Conservation (phyloP, 228 moss, liverwort and hornwort genomes). For the Sphagnum magellanicum region DNA sequence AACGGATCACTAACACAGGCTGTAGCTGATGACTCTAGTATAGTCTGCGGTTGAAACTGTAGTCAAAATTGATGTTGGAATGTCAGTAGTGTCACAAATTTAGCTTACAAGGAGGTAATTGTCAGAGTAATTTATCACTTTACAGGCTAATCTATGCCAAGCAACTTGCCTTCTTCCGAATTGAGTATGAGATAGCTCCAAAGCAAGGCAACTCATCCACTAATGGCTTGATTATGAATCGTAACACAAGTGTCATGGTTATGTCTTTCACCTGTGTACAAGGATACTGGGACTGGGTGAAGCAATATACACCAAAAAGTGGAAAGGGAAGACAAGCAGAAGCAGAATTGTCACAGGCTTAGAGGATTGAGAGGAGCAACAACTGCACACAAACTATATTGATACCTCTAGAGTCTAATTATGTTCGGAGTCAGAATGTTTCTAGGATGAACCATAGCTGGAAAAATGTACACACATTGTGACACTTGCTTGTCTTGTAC, state of each 20-base stretch:
- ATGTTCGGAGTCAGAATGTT: no score
- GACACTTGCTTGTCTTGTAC: neutral
- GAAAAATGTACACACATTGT: neutral
- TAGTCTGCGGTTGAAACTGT: no score
- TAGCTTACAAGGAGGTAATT: neutral
- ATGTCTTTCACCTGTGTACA: constrained; percentile 67
- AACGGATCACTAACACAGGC: no score
- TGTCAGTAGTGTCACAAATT: no score
- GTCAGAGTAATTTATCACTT: neutral
- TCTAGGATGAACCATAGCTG: no score
- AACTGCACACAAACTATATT: no score
- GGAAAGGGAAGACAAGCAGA: neutral
- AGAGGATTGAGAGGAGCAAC: no score
- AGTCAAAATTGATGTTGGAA: no score
- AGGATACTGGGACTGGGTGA: neutral
- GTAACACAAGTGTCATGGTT: constrained; percentile 54
- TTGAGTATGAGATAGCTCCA: constrained; percentile 78
- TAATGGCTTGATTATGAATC: constrained; percentile 89
- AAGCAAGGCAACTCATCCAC: constrained; percentile 88
- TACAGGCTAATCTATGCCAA: neutral
- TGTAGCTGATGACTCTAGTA: no score
- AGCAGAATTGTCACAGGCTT: no score
- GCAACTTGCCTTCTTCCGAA: constrained; percentile 65
- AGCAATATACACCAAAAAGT: neutral
- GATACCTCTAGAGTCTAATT: no score